Base-by-base conservation (phyloP, 163 green algal genomes). In the Chlorella variabilis region DNA sequence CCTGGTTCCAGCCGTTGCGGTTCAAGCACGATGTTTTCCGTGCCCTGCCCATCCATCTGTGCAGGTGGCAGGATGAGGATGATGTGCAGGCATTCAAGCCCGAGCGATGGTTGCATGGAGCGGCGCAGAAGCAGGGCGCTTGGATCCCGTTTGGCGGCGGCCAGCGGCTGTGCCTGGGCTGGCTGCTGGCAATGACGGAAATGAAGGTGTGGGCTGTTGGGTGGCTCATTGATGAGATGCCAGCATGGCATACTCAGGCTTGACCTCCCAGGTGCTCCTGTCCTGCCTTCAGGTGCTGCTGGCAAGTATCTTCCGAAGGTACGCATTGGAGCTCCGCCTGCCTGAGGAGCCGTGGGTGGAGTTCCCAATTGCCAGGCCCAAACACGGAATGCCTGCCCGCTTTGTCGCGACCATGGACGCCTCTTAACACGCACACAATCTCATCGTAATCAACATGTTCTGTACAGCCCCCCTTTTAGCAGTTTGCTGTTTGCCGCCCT, bases 101-200 rank as follows among this genome's bases (percentile, higher is more conserved):
- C 4, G 84, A 89, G 74, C 82, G 84, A 34, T 89, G 84, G 84
- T 38, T 87, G 33, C 9, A 11, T 31, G 48, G 65, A 18, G 71
- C 71, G 18, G 75, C n/a, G 0, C 23, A 59, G 20, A 71, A 62
- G 36, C 17, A 62, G 0, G 81, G 75, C 1, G 75, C 56, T 1
- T 87, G 67, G 67, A 77, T 89, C 34, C 79, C 80, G 29, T 89
- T 89, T 71, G 80, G 84, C 0, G 67, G 74, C 48, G 84, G 84
- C 23, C 75, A 56, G 2, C 71, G 79, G 27, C 51, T 78, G 48
- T 85, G 79, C 66, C 51, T 70, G 61, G 79, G 79, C 36, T 58
- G 62, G 49, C 36, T 73, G 27, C 36, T 85, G 27, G 79, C 79
- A 0, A 78, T 66, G 79, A 61, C 25, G 18, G 79, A 85, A 36